Percentiles rank a stretch among this genome's conserved stretches.
Conservation (phyloP, 306 rosid species). For the Adenanthera pavonina region DNA sequence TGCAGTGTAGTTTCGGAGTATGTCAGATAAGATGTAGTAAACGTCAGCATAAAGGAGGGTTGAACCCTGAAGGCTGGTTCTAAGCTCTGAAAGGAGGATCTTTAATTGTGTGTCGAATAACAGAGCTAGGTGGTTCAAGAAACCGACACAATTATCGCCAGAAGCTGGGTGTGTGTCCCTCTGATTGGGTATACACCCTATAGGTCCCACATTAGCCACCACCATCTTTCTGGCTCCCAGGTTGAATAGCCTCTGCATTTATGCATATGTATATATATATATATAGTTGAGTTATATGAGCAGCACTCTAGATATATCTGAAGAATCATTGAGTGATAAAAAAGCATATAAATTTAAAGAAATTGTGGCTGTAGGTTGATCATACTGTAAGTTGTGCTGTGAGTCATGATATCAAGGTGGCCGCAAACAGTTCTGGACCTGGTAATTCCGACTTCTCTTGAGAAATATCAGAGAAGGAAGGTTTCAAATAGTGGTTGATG, state of each 20-base stretch:
- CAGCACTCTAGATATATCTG: too few relatives aligned
- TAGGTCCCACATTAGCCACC: conserved; percentile 70
- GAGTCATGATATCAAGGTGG: conserved; percentile 58
- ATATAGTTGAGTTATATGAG: too few relatives aligned
- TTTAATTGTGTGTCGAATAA: conserved; percentile 54
- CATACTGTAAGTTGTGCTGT: conserved; percentile 56
- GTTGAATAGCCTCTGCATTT: conserved; percentile 62
- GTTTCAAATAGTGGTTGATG: conserved; percentile 68
- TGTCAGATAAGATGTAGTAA: conserved; percentile 57
- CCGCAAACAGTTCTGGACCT: conserved; percentile 53
- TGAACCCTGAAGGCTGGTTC: conserved; percentile 47
- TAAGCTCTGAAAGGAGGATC: conserved; percentile 54
- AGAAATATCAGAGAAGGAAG: conserved; percentile 32
- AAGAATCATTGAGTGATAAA: too few relatives aligned
- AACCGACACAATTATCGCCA: conserved; percentile 51
- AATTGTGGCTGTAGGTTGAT: too few relatives aligned
- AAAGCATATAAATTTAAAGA: too few relatives aligned
- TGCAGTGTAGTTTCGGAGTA: conserved; percentile 51
- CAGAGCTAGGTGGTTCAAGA: conserved; percentile 57
- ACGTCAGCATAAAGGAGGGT: conserved; percentile 65
- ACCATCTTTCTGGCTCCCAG: conserved; percentile 64
- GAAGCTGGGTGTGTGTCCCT: conserved; percentile 57
- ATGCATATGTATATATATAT: too few relatives aligned
- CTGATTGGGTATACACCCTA: conserved; percentile 70
- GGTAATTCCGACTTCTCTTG: conserved; percentile 29